phyloP scores from a whole-genome alignment of 1,284 basidiomycete genomes.

The Trichosporon sp. region DNA sequence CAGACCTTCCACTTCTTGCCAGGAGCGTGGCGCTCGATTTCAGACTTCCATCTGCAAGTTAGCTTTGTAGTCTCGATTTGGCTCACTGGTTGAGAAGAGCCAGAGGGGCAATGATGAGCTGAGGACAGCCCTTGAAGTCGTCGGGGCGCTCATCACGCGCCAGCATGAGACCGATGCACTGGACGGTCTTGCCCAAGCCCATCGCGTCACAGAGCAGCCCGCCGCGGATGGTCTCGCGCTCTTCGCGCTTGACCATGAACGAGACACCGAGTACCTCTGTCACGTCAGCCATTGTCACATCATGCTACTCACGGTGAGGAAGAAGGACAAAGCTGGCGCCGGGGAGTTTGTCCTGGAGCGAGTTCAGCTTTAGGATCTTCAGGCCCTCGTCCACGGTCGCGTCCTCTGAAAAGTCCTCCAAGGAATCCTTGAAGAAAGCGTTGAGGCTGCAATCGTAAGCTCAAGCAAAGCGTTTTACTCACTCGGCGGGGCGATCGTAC shows the following conservation, averaged over 20 bases:
- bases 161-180: constrained; percentile 54
- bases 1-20: constrained; percentile 38
- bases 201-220: constrained; percentile 53
- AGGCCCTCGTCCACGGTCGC: constrained; percentile 42
- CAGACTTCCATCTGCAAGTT: constrained; percentile 50
- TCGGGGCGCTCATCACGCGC: constrained; percentile 47
- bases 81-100: constrained; percentile 54
- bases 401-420: constrained; percentile 47
- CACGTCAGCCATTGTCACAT: neutral
- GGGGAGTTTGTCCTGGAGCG: constrained; percentile 35
- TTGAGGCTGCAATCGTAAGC: constrained; percentile 35
- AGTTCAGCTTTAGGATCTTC: constrained; percentile 36
- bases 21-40: constrained; percentile 56
- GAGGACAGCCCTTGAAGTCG: constrained; percentile 47
- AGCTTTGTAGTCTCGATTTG: neutral
- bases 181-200: constrained; percentile 56
- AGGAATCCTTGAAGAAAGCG: constrained; percentile 43
- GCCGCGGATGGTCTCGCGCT: constrained; percentile 43
- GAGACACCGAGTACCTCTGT: constrained; percentile 50
- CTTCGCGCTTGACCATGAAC: constrained; percentile 55
- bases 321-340: constrained; percentile 46
- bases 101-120: constrained; percentile 57
- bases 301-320: constrained; percentile 48
- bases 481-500: constrained; percentile 30
- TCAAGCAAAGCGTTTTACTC: constrained; percentile 15